Evolutionary conservation across 306 rosid genomes (phyloP).

Genomic region (Glycine tomentella): DNA sequence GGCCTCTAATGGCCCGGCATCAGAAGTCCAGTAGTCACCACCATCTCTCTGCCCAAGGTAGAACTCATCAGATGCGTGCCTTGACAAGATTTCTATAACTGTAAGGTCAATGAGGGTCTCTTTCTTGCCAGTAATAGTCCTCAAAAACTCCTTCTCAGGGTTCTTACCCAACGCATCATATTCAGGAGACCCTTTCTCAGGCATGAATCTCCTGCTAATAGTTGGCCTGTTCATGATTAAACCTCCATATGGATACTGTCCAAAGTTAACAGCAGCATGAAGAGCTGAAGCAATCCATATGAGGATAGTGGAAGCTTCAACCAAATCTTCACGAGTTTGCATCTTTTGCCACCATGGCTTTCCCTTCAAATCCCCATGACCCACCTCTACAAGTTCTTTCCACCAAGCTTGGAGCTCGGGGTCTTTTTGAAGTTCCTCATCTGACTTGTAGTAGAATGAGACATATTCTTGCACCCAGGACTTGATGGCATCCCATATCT

Average conservation of each 20-base stretch:
- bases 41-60: slow-evolving; percentile 62
- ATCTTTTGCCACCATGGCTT: slow-evolving; percentile 70
- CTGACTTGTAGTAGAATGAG: slow-evolving; percentile 54
- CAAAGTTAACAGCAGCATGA: slow-evolving; percentile 73
- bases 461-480: slow-evolving; percentile 71
- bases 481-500: slow-evolving; percentile 74
- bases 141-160: slow-evolving; percentile 57
- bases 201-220: slow-evolving; percentile 60
- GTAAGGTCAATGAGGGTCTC: slow-evolving; percentile 60
- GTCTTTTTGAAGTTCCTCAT: slow-evolving; percentile 56
- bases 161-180: slow-evolving; percentile 55
- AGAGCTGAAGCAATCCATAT: slow-evolving; percentile 77
- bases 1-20: slow-evolving; percentile 35
- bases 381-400: slow-evolving; percentile 66
- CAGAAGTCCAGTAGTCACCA: slow-evolving; percentile 42
- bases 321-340: slow-evolving; percentile 55
- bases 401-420: slow-evolving; percentile 74
- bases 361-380: slow-evolving; percentile 67
- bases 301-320: slow-evolving; percentile 55
- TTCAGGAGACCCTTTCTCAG: slow-evolving; percentile 58
- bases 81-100: slow-evolving; percentile 66
- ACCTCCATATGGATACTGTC: slow-evolving; percentile 75
- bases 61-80: slow-evolving; percentile 68
- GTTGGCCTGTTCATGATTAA: slow-evolving; percentile 71
- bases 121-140: slow-evolving; percentile 63